Evolutionary conservation across 148 eudicot species (phyloP).

Genomic region (Mesembryanthemum crystallinum): DNA sequence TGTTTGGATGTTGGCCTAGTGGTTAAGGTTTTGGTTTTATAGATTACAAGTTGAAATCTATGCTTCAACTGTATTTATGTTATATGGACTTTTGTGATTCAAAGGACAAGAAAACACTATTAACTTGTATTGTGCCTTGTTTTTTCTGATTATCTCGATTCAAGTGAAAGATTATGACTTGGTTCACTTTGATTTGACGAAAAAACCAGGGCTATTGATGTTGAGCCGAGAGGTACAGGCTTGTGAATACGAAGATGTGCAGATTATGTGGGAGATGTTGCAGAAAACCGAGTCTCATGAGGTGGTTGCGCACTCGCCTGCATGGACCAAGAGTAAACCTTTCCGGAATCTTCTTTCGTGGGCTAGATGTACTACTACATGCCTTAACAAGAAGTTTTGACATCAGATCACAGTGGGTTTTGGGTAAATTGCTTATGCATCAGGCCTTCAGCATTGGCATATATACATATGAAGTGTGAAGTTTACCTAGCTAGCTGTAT

Average conservation of each 20-base stretch:
- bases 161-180: neutral
- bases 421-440: neutral
- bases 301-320: slow-evolving; percentile 11
- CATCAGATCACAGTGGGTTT: neutral
- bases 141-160: neutral
- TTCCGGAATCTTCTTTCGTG: slow-evolving; percentile 31
- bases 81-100: neutral
- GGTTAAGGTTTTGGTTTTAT: neutral
- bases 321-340: slow-evolving; percentile 23
- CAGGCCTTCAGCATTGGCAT: slow-evolving; percentile 10
- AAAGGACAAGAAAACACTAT: neutral
- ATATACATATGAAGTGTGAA: slow-evolving; percentile 4
- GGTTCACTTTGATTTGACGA: neutral
- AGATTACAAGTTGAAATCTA: neutral
- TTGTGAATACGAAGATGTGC: slow-evolving; percentile 44
- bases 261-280: slow-evolving; percentile 50
- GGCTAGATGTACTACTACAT: slow-evolving; percentile 31
- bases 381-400: slow-evolving; percentile 27
- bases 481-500: neutral
- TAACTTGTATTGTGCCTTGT: neutral
- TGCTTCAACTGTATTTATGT: neutral
- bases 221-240: slow-evolving; percentile 36
- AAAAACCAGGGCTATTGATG: slow-evolving; percentile 25
- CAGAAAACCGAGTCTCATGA: slow-evolving; percentile 25
- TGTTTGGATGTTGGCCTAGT: too few relatives aligned